Percentiles rank a stretch among this genome's conserved stretches.
Evolutionary conservation across 2,329 filamentous ascomycete genomes (phyloP).

Genomic region (Fonsecaea pugnacius): DNA sequence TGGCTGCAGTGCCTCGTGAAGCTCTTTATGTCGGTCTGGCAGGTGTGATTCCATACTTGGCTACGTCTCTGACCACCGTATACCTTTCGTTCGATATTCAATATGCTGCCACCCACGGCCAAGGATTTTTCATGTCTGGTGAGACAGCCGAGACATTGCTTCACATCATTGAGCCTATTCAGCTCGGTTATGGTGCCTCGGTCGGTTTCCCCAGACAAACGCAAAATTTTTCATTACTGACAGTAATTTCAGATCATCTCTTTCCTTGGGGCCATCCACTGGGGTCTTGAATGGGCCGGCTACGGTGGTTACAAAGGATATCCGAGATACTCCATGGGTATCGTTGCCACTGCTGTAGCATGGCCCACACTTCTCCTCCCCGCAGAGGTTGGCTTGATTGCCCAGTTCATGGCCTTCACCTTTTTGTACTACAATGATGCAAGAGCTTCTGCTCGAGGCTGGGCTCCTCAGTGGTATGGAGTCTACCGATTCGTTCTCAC

Average conservation of each 20-base stretch:
- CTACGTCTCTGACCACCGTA: constrained; percentile 79
- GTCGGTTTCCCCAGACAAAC: constrained; percentile 54
- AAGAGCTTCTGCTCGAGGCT: constrained; percentile 72
- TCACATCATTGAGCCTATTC: constrained; percentile 78
- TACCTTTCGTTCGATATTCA: constrained; percentile 84
- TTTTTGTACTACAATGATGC: constrained; percentile 84
- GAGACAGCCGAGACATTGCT: constrained; percentile 74
- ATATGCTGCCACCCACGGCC: constrained; percentile 64
- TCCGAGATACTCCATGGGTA: constrained; percentile 80
- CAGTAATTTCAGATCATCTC: constrained; percentile 71
- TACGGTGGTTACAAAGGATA: constrained; percentile 70
- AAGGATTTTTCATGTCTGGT: constrained; percentile 67
- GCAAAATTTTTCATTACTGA: constrained; percentile 15
- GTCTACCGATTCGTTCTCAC: constrained; percentile 92
- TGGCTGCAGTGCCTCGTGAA: constrained; percentile 68
- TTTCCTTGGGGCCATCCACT: constrained; percentile 91
- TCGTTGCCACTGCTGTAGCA: constrained; percentile 76
- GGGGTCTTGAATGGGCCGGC: constrained; percentile 84
- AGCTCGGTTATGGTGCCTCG: constrained; percentile 87
- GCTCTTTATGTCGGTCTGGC: constrained; percentile 72
- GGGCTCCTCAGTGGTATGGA: constrained; percentile 82
- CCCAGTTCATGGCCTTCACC: constrained; percentile 83
- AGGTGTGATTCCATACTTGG: constrained; percentile 82
- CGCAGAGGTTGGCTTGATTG: constrained; percentile 80
- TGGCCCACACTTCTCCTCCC: constrained; percentile 90